These are phyloP conservation scores for Tuber borchii DNA, from an alignment of 495 filamentous ascomycete genomes.

Conservation along the genomic window DNA sequence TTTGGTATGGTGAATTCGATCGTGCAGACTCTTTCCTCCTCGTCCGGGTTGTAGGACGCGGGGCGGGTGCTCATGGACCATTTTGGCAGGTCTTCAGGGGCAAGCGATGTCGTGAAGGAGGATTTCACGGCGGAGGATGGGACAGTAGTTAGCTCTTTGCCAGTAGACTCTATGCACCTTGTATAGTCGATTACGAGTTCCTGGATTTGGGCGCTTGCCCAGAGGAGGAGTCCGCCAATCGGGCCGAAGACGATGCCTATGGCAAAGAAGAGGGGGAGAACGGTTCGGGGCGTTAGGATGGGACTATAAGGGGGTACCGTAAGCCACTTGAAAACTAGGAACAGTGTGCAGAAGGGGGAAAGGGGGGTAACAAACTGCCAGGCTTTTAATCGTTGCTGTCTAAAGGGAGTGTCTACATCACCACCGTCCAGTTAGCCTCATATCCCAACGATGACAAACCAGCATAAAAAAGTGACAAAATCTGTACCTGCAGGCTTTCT, in stretches of 20 bases:
- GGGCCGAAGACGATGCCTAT: constrained; percentile 82
- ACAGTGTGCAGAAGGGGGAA: not conserved
- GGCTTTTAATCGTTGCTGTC: constrained; percentile 85
- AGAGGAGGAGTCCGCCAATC: constrained; percentile 75
- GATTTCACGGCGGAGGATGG: constrained; percentile 53
- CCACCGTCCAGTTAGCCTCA: not conserved
- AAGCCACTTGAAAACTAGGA: constrained; percentile 5
- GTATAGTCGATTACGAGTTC: constrained; percentile 88
- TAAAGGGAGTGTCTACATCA: constrained; percentile 72
- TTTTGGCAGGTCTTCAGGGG: constrained; percentile 35
- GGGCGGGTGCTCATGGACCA: constrained; percentile 18
- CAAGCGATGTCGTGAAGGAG: constrained; percentile 57
- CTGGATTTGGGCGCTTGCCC: constrained; percentile 76
- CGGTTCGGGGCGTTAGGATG: constrained; percentile 87
- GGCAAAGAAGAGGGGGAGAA: constrained; percentile 80
- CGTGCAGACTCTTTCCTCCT: constrained; percentile 51
- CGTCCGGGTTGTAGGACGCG: constrained; percentile 6
- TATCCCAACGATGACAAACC: constrained; percentile 26
- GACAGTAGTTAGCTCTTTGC: constrained; percentile 44
- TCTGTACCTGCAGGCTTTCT: constrained; percentile 62
- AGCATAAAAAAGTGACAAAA: constrained; percentile 48
- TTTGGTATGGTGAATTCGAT: constrained; percentile 73
- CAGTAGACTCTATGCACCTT: constrained; percentile 54
- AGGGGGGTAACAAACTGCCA: constrained; percentile 65
- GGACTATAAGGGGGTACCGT: constrained; percentile 50